Conservation (phyloP, 495 filamentous ascomycete species). For the Penicillium ucsense region DNA sequence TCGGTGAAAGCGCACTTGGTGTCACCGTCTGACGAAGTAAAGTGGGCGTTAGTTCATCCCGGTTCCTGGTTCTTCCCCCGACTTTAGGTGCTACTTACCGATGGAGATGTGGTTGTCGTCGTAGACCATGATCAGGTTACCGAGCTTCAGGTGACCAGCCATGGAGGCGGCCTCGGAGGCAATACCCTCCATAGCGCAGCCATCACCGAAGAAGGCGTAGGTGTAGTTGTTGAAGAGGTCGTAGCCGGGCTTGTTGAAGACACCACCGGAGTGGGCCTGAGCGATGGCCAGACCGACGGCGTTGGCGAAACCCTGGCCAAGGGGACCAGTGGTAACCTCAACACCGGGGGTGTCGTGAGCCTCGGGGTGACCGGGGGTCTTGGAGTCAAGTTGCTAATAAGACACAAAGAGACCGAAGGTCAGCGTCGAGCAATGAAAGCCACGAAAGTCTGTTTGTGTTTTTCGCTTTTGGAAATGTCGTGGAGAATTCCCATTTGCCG, state of each 20-base stretch:
- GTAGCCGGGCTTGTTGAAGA: slow-evolving; percentile 96
- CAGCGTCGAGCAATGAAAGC: no score
- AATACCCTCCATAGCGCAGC: slow-evolving; percentile 97
- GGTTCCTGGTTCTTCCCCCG: neutral
- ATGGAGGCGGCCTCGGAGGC: slow-evolving; percentile 83
- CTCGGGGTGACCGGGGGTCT: slow-evolving; percentile 95
- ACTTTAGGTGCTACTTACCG: slow-evolving; percentile 36
- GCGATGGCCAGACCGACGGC: slow-evolving; percentile 95
- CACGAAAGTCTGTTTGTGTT: no score
- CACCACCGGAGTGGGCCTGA: slow-evolving; percentile 77
- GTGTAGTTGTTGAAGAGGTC: slow-evolving; percentile 94
- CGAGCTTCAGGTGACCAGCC: slow-evolving; percentile 93
- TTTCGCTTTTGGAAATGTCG: no score
- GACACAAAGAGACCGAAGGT: no score
- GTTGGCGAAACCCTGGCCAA: slow-evolving; percentile 92
- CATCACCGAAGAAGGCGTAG: slow-evolving; percentile 93
- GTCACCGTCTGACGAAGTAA: slow-evolving; percentile 59
- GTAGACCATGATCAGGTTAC: slow-evolving; percentile 93
- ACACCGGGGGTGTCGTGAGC: slow-evolving; percentile 91
- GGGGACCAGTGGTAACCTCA: slow-evolving; percentile 95
- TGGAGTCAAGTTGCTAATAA: slow-evolving; percentile 69
- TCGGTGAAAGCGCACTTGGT: slow-evolving; percentile 95
- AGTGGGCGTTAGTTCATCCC: slow-evolving; percentile 1
- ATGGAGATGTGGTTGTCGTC: slow-evolving; percentile 99
- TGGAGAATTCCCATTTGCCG: no score